Evolutionary conservation across 768 basidiomycete species (phyloP).

Genomic region (Suillus placidus): DNA sequence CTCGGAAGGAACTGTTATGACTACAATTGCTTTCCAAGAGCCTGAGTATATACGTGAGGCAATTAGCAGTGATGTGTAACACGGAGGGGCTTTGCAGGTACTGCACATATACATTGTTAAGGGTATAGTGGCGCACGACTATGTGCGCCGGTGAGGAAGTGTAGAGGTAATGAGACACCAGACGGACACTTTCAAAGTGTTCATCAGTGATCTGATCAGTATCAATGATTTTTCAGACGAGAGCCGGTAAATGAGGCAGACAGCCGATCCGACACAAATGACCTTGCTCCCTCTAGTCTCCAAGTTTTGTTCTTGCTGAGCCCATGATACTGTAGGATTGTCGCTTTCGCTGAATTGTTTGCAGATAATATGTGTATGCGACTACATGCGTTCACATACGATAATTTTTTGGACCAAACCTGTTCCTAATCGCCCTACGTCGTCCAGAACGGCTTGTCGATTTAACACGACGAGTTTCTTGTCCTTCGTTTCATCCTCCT

Average conservation of each 20-base stretch:
- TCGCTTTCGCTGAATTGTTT: not conserved
- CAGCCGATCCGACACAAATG: not conserved
- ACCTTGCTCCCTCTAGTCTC: not conserved
- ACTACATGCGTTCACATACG: conserved; percentile 15
- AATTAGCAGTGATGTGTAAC: too few relatives aligned
- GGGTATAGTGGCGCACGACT: too few relatives aligned
- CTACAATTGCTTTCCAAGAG: not conserved
- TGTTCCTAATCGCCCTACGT: conserved; percentile 75
- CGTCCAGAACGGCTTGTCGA: conserved; percentile 62
- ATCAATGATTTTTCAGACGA: too few relatives aligned
- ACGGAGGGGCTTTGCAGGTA: too few relatives aligned
- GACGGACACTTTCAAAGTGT: not conserved
- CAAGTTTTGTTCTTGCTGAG: not conserved
- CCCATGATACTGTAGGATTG: not conserved
- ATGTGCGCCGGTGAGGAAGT: not conserved
- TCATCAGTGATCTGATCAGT: too few relatives aligned
- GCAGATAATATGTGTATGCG: not conserved
- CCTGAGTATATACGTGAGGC: too few relatives aligned
- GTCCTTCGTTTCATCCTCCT: conserved; percentile 43
- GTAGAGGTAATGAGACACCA: not conserved
- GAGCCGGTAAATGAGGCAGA: not conserved
- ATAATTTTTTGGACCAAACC: conserved; percentile 61
- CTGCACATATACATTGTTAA: too few relatives aligned
- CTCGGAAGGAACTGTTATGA: not conserved
- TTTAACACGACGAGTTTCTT: conserved; percentile 70